These are phyloP conservation scores for Microascus cirrosus DNA, from an alignment of 2,329 filamentous ascomycete genomes.

Conservation along the genomic window DNA sequence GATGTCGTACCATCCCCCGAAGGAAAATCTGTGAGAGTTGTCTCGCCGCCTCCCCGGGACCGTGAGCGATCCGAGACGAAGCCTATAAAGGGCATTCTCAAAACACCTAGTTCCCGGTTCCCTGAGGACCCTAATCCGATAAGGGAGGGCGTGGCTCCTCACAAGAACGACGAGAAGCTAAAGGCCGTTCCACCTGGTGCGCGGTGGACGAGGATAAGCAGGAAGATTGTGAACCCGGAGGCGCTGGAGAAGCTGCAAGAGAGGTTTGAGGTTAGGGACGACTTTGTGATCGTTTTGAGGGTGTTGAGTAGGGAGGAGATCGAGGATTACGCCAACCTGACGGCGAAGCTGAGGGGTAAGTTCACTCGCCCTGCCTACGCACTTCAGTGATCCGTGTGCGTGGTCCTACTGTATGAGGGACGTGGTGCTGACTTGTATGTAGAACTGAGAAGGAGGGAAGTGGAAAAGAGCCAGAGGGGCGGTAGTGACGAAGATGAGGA, in stretches of 20 bases:
- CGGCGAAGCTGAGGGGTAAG: conserved; percentile 69
- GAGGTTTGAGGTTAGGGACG: conserved; percentile 81
- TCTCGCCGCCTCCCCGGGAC: conserved; percentile 58
- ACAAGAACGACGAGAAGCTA: conserved; percentile 69
- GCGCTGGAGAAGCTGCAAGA: conserved; percentile 80
- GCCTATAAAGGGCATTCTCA: conserved; percentile 73
- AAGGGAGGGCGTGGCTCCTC: conserved; percentile 83
- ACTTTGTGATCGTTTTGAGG: conserved; percentile 85
- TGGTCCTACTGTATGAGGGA: conserved; percentile 3
- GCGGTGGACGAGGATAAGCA: conserved; percentile 87
- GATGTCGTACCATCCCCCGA: conserved; percentile 22
- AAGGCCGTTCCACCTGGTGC: conserved; percentile 67
- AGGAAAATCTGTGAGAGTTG: conserved; percentile 49
- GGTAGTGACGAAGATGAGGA: conserved; percentile 15
- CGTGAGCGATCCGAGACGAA: conserved; percentile 46
- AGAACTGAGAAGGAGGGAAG: conserved; percentile 1
- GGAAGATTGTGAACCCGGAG: conserved; percentile 79
- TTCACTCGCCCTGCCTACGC: conserved; percentile 4
- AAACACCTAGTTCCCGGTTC: conserved; percentile 70
- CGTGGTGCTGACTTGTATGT: neutral
- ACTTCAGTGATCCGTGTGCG: neutral
- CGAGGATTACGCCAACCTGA: conserved; percentile 72
- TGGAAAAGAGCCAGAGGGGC: conserved; percentile 1
- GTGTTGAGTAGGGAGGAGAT: conserved; percentile 86
- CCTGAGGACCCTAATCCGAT: conserved; percentile 77